Percentiles rank a stretch among this genome's conserved stretches.
phyloP scores from a whole-genome alignment of 2,329 filamentous ascomycete genomes.

The Trichoderma polysporum region DNA sequence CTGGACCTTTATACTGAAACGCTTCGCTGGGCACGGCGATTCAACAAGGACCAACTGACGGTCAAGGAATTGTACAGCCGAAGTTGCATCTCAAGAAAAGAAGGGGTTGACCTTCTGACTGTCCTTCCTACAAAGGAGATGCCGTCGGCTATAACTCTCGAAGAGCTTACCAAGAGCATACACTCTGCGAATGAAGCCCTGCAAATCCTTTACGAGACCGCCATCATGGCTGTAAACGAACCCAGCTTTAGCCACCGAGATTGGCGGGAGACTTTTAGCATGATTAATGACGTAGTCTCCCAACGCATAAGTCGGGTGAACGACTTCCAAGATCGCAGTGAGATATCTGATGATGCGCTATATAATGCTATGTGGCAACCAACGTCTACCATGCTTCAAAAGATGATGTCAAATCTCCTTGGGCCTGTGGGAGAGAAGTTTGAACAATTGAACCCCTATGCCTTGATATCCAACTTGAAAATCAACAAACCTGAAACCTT shows the following conservation, averaged over 20 bases:
- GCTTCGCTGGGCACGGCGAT: constrained; percentile 32
- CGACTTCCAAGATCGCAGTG: neutral
- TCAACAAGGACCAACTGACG: constrained; percentile 30
- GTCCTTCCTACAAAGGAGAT: neutral
- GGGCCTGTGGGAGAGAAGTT: neutral
- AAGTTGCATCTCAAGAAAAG: constrained; percentile 20
- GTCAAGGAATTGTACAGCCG: constrained; percentile 23
- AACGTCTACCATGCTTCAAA: constrained; percentile 4
- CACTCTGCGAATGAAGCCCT: neutral
- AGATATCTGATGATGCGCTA: constrained; percentile 3
- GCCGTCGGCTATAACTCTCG: neutral
- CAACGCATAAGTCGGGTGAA: neutral
- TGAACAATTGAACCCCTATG: neutral
- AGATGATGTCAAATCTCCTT: neutral
- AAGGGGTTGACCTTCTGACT: constrained; percentile 24
- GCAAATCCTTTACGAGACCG: neutral
- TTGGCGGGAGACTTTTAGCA: neutral
- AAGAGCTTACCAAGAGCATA: neutral
- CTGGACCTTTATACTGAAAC: constrained; percentile 27
- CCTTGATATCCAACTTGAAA: neutral
- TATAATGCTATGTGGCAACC: constrained; percentile 11
- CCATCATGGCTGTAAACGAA: neutral
- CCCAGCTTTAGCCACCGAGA: neutral
- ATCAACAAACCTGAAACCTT: neutral
- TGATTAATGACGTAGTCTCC: neutral